phyloP scores from a whole-genome alignment of 768 basidiomycete species.

The Pulveroboletus sp. region DNA sequence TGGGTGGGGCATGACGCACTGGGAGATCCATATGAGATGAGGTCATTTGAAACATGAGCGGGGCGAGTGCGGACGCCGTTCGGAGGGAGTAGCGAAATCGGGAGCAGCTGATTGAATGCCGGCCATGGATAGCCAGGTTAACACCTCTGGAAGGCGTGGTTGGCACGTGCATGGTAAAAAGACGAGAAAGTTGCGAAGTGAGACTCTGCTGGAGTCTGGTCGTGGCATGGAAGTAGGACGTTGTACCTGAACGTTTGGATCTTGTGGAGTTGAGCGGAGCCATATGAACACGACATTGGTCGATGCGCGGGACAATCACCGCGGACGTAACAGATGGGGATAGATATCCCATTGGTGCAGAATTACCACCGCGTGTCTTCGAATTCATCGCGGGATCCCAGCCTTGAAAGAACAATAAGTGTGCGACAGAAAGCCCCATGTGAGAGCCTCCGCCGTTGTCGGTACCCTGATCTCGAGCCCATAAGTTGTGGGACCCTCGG shows the following conservation, averaged over 20 bases:
- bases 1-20: conserved; percentile 1
- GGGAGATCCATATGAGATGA: conserved; percentile 3
- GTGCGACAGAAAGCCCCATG: neutral
- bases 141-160: neutral
- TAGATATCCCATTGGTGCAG: neutral
- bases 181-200: neutral
- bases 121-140: neutral
- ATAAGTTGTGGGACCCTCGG: neutral
- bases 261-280: neutral
- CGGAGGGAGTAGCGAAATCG: neutral
- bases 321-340: conserved; percentile 14
- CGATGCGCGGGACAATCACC: conserved; percentile 4
- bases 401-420: conserved; percentile 10
- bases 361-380: conserved; percentile 10
- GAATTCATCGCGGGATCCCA: conserved; percentile 13
- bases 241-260: neutral
- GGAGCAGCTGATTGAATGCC: neutral
- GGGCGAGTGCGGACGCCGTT: conserved; percentile 3
- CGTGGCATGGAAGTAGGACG: conserved; percentile 1
- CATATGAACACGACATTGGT: neutral
- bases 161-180: neutral
- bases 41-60: conserved; percentile 9
- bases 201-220: neutral
- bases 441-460: conserved; percentile 1
- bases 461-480: neutral